Percentiles rank a stretch among this genome's conserved stretches.
Evolutionary conservation across 352 stramenopile genomes (phyloP).

Genomic region (Phytophthora pluvialis): DNA sequence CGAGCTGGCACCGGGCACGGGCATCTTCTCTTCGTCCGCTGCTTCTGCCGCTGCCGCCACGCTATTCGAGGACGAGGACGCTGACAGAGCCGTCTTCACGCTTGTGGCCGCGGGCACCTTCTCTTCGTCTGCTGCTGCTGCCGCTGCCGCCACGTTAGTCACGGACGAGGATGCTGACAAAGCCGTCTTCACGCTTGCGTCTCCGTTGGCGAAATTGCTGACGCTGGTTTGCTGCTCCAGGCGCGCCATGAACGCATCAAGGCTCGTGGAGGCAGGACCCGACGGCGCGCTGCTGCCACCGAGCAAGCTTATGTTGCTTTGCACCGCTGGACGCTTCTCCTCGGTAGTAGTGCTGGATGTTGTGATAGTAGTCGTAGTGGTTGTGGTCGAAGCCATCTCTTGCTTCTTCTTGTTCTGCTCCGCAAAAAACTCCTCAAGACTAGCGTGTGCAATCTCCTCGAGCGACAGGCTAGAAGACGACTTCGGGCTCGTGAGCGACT

Average conservation of each 20-base stretch:
- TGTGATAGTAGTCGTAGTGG: slow-evolving; percentile 16
- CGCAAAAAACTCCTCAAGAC: slow-evolving; percentile 34
- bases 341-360: slow-evolving; percentile 12
- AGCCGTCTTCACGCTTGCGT: slow-evolving; percentile 23
- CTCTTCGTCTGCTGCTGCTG: slow-evolving; percentile 27
- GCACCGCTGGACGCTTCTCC: slow-evolving; percentile 18
- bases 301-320: slow-evolving; percentile 12
- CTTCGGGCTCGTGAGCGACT: slow-evolving; percentile 53
- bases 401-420: slow-evolving; percentile 37
- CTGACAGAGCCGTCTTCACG: slow-evolving; percentile 18
- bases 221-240: slow-evolving; percentile 56
- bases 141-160: neutral
- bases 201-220: slow-evolving; percentile 32
- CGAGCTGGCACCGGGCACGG: slow-evolving; percentile 13
- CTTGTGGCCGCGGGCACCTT: slow-evolving; percentile 29
- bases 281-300: neutral
- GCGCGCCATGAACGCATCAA: slow-evolving; percentile 63
- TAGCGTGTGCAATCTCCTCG: slow-evolving; percentile 57
- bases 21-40: slow-evolving; percentile 43
- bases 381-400: neutral
- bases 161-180: neutral
- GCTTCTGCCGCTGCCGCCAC: slow-evolving; percentile 1
- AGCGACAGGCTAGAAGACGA: slow-evolving; percentile 53
- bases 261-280: slow-evolving; percentile 29
- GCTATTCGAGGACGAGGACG: neutral